These are phyloP conservation scores for Xylaria sp. DNA, from an alignment of 2,329 filamentous ascomycete species.

Conservation along the genomic window DNA sequence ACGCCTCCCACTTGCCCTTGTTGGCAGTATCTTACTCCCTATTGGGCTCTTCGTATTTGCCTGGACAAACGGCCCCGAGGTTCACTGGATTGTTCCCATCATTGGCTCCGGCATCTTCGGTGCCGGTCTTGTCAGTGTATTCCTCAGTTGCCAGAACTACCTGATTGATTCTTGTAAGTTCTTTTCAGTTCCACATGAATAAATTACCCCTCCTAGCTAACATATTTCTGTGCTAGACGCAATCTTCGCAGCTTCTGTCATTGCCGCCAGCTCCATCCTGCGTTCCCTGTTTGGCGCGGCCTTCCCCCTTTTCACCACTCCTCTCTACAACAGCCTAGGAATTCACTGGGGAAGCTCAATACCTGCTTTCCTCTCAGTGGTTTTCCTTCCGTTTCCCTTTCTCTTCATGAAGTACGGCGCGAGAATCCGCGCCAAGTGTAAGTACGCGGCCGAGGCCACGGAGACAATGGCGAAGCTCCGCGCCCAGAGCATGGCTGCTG, in stretches of 20 bases:
- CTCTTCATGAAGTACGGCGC: conserved; percentile 69
- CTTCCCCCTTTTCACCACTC: conserved; percentile 55
- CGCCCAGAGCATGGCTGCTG: conserved; percentile 12
- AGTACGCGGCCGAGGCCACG: conserved; percentile 59
- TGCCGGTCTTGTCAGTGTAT: conserved; percentile 46
- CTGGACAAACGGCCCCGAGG: conserved; percentile 54
- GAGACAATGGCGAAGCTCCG: conserved; percentile 40
- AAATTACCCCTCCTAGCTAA: not conserved
- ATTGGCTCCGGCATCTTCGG: conserved; percentile 35
- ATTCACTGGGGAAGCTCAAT: conserved; percentile 72
- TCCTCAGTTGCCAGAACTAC: conserved; percentile 53
- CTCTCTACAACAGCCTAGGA: conserved; percentile 54
- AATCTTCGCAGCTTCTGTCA: conserved; percentile 63
- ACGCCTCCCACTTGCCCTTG: conserved; percentile 55
- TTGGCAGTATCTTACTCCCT: conserved; percentile 59
- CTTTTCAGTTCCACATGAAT: not conserved
- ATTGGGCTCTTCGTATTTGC: conserved; percentile 63
- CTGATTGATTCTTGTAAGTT: conserved; percentile 47
- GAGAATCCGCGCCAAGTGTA: conserved; percentile 59
- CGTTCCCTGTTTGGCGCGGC: conserved; percentile 56
- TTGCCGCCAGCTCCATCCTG: conserved; percentile 56
- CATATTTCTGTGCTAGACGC: conserved; percentile 40
- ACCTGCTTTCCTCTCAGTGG: conserved; percentile 67
- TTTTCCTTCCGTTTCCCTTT: conserved; percentile 69
- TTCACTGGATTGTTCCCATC: conserved; percentile 49